phyloP scores from a whole-genome alignment of 2,329 filamentous ascomycete species.

The Beauveria pseudobassiana region DNA sequence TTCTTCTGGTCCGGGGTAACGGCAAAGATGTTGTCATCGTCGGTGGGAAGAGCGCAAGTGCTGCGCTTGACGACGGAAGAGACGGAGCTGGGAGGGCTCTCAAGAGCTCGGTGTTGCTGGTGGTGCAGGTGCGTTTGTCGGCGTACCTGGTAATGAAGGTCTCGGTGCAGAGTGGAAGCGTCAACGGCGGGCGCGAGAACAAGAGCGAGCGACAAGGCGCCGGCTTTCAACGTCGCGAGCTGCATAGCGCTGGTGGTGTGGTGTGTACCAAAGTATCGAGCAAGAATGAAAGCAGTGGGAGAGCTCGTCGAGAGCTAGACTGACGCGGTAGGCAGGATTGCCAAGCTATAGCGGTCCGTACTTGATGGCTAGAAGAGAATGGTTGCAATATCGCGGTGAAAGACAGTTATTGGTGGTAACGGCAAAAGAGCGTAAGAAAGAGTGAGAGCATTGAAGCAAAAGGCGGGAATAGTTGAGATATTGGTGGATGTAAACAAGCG shows the following conservation, averaged over 20 bases:
- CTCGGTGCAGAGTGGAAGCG: not conserved
- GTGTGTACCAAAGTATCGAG: not conserved
- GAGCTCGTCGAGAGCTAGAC: not conserved
- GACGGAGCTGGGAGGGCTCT: conserved; percentile 12
- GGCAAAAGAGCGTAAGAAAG: not conserved
- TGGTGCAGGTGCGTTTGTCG: conserved; percentile 27
- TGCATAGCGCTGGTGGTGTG: not conserved
- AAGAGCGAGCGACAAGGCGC: not conserved
- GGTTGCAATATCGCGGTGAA: not conserved
- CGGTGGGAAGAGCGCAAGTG: conserved; percentile 55
- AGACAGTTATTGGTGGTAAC: not conserved
- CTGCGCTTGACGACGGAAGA: conserved; percentile 43
- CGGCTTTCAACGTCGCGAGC: conserved; percentile 5
- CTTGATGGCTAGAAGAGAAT: not conserved
- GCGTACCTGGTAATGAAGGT: conserved; percentile 26
- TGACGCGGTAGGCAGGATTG: not conserved
- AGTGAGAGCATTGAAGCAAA: not conserved
- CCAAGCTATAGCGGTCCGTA: not conserved
- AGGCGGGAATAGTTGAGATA: not conserved
- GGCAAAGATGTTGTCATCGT: conserved; percentile 56
- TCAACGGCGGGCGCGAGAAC: conserved; percentile 7
- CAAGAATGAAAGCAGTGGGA: not conserved
- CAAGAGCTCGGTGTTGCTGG: conserved; percentile 17
- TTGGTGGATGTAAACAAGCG: conserved; percentile 1
- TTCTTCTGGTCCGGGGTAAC: conserved; percentile 59